phyloP scores from a whole-genome alignment of 1,284 basidiomycete genomes.

The Microbotryum saponariae region DNA sequence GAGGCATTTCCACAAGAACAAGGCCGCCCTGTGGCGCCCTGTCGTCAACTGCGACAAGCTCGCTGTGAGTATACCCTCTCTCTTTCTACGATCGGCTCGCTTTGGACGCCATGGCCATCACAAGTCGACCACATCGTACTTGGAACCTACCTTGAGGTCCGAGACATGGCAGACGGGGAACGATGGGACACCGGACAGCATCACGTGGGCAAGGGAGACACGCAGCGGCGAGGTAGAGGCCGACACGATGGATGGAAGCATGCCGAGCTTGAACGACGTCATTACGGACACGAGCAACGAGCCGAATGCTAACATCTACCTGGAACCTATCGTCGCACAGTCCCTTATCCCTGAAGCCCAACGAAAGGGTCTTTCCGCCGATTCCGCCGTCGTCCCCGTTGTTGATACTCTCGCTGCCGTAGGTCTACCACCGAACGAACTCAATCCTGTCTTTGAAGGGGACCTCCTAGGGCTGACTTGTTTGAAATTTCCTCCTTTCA shows the following conservation, averaged over 20 bases:
- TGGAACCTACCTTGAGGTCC: too few relatives aligned
- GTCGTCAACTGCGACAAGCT: constrained; percentile 95
- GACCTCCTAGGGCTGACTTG: background rate
- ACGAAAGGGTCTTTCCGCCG: constrained; percentile 60
- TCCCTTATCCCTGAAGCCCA: constrained; percentile 64
- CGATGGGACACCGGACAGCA: too few relatives aligned
- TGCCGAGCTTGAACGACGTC: background rate
- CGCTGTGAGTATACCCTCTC: constrained; percentile 34
- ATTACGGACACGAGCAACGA: background rate
- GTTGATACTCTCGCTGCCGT: constrained; percentile 64
- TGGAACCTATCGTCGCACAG: constrained; percentile 5
- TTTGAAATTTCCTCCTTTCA: constrained; percentile 40
- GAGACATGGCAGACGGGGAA: too few relatives aligned
- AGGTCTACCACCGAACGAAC: background rate
- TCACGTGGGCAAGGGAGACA: too few relatives aligned
- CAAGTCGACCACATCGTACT: too few relatives aligned
- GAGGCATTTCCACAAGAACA: constrained; percentile 93
- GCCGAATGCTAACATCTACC: background rate
- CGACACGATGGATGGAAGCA: too few relatives aligned
- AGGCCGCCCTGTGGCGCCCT: constrained; percentile 82
- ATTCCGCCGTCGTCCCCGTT: constrained; percentile 71
- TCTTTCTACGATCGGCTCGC: background rate
- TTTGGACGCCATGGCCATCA: too few relatives aligned
- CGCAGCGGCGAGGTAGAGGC: too few relatives aligned
- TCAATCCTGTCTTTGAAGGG: background rate